phyloP scores from a whole-genome alignment of 2,329 filamentous ascomycete species.

The Cytospora schulzeri region DNA sequence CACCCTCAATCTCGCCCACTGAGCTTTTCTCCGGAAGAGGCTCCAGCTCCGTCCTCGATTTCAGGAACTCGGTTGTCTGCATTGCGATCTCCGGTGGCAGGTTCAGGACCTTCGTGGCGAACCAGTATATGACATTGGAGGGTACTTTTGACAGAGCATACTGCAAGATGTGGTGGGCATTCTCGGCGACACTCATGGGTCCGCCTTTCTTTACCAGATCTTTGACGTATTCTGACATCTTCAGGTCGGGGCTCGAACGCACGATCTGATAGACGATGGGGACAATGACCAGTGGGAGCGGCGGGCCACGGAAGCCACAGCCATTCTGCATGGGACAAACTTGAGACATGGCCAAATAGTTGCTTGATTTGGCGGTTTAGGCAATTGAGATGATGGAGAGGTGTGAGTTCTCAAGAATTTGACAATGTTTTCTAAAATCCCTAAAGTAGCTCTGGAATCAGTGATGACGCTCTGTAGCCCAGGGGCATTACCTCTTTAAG shows the following conservation, averaged over 20 bases:
- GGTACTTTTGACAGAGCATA: slow-evolving; percentile 22
- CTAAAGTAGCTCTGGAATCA: neutral
- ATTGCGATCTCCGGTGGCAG: slow-evolving; percentile 19
- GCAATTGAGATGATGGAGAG: neutral
- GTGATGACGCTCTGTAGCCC: neutral
- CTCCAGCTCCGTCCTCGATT: slow-evolving; percentile 20
- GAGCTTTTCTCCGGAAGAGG: no score
- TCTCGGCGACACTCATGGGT: slow-evolving; percentile 20
- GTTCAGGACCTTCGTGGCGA: slow-evolving; percentile 22
- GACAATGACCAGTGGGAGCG: slow-evolving; percentile 22
- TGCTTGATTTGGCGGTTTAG: neutral
- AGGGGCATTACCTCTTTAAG: neutral
- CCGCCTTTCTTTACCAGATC: slow-evolving; percentile 8
- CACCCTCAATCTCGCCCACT: no score
- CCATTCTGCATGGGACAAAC: slow-evolving; percentile 14
- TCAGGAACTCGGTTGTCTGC: slow-evolving; percentile 25
- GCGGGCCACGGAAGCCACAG: slow-evolving; percentile 18
- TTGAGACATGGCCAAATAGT: slow-evolving; percentile 6
- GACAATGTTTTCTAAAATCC: neutral
- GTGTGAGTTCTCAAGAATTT: neutral
- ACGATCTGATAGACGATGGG: slow-evolving; percentile 24
- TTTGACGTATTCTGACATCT: slow-evolving; percentile 10
- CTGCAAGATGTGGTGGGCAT: slow-evolving; percentile 23
- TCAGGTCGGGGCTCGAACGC: slow-evolving; percentile 14
- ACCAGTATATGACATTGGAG: slow-evolving; percentile 25